Evolutionary conservation across 2,329 filamentous ascomycete genomes (phyloP).

Genomic region (Septoria linicola): DNA sequence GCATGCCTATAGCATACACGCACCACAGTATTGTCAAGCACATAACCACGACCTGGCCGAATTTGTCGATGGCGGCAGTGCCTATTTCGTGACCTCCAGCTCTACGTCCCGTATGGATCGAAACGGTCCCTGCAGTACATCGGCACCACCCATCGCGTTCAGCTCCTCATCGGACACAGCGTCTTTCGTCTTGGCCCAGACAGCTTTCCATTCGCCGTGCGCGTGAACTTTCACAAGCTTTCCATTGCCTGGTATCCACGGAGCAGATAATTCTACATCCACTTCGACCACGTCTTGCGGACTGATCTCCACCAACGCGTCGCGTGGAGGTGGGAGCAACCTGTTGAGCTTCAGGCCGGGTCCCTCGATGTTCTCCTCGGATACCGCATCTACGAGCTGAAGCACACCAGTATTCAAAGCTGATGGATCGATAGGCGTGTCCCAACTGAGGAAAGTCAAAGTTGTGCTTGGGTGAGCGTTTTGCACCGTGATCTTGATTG

Average conservation of each 20-base stretch:
- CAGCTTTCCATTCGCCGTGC: conserved; percentile 38
- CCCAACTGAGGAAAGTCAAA: conserved; percentile 44
- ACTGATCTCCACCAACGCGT: conserved; percentile 39
- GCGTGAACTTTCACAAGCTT: conserved; percentile 40
- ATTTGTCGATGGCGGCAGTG: neutral
- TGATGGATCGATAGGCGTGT: conserved; percentile 42
- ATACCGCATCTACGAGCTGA: conserved; percentile 33
- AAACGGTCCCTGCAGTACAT: conserved; percentile 15
- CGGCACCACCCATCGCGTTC: conserved; percentile 19
- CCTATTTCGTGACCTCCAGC: conserved; percentile 12
- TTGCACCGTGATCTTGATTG: conserved; percentile 39
- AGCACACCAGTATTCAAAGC: conserved; percentile 43
- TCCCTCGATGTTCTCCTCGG: conserved; percentile 34
- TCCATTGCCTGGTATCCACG: conserved; percentile 41
- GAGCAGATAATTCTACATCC: conserved; percentile 40
- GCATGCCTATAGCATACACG: too few relatives aligned
- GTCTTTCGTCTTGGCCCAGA: conserved; percentile 34
- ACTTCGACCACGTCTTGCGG: conserved; percentile 38
- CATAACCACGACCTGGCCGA: too few relatives aligned
- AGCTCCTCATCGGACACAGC: conserved; percentile 26
- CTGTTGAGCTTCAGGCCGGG: conserved; percentile 39
- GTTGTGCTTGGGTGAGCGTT: conserved; percentile 38
- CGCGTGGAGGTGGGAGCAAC: conserved; percentile 40
- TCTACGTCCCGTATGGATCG: conserved; percentile 16
- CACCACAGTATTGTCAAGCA: too few relatives aligned